These are phyloP conservation scores for Mycena venus DNA, from an alignment of 768 basidiomycete genomes.

Conservation along the genomic window DNA sequence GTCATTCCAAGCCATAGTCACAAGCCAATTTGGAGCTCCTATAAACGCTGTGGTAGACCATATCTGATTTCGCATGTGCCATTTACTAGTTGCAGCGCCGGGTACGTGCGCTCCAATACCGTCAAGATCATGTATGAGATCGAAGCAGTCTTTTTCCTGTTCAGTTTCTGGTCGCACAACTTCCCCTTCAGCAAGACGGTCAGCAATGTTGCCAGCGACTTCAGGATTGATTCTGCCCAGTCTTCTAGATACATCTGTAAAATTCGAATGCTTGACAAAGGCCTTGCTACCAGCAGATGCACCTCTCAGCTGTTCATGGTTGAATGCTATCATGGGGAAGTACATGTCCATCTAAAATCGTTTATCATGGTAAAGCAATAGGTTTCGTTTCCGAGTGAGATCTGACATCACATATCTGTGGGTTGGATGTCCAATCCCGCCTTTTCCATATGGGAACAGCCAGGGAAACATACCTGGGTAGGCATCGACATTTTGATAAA, in stretches of 20 bases:
- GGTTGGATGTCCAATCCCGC: constrained; percentile 41
- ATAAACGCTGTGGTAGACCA: background rate
- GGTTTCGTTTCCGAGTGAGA: background rate
- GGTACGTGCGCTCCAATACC: constrained; percentile 45
- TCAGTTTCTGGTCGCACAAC: constrained; percentile 32
- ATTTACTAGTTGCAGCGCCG: constrained; percentile 34
- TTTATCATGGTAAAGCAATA: background rate
- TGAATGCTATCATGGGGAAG: too few relatives aligned
- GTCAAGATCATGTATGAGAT: constrained; percentile 49
- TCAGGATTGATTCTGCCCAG: constrained; percentile 41
- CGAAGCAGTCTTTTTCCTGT: constrained; percentile 49
- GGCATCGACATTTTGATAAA: constrained; percentile 46
- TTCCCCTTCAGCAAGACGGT: constrained; percentile 40
- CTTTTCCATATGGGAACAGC: constrained; percentile 53
- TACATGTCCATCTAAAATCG: constrained; percentile 13
- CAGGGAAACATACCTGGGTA: constrained; percentile 56
- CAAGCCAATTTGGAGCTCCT: constrained; percentile 17
- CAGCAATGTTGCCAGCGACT: constrained; percentile 35
- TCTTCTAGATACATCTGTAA: constrained; percentile 39
- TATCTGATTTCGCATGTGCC: constrained; percentile 23
- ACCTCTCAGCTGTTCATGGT: constrained; percentile 52
- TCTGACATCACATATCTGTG: constrained; percentile 1
- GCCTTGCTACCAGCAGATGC: constrained; percentile 45
- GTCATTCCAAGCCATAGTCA: background rate
- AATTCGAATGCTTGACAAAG: constrained; percentile 39